Evolutionary conservation across 495 filamentous ascomycete species (phyloP), one percentile per base, ranked within the genome.

Genomic region (Achaetomiella virescens): DNA sequence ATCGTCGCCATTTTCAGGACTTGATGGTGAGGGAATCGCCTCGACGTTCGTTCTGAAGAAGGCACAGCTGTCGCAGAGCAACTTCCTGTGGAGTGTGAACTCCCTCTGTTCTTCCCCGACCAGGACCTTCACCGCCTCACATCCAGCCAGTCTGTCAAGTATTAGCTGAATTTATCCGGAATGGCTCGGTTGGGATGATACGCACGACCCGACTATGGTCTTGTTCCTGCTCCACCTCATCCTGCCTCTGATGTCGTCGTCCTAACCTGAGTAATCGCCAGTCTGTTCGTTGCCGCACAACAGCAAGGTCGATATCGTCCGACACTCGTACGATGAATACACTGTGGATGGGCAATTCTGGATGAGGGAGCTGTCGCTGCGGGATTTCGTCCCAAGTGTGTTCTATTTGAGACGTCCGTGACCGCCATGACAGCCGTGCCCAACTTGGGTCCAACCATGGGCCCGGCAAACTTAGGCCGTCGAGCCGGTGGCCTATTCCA

Each of bases 21-120:
- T 31, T 20, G 58, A 44, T 12, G 61, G 38, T 8, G 59, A 20
- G 46, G 60, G 62, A 36, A 59, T 69, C 41, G 48, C 61, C 6
- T 72, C 69, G 52, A 77, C 54, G n/a, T 65, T 63, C 25, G 69
- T 66, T 20, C 61, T 65, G 57, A 78, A 78, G 61, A 72, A 77
- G 14, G 53, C 44, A 51, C 72, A 73, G 47, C 64, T 61, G 21
- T 59, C 57, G 50, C 64, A 69, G 25, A 78, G 66, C 25, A 75
- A 66, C 48, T 73, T 66, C 46, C 65, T 62, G 46, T 72, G 68
- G 15, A 78, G 64, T 9, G 55, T 52, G 51, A 77, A 78, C 42
- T 75, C 70, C 8, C 66, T 62, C 55, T 67, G 63, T 37, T 75
- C 61, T 8, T 70, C 59, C 1, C 75, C 75, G 36, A 78, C 72